These are phyloP conservation scores for Rhizophagus sp. DNA, from an alignment of 192 early-diverging fungal genomes.

Conservation along the genomic window DNA sequence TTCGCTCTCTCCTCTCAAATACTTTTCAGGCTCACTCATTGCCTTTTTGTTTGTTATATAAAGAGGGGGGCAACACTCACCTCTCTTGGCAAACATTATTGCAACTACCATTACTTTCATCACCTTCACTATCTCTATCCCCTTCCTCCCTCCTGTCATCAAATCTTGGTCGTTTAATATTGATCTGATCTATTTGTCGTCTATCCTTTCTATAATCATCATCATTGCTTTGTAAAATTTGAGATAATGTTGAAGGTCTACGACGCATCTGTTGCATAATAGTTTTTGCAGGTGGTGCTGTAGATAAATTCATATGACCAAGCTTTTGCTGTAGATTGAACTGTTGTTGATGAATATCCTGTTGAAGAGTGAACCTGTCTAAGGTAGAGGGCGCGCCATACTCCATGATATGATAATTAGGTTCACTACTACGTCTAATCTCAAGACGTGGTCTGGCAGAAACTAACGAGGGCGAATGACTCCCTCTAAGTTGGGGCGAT, in stretches of 20 bases:
- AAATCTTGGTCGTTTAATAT: neutral
- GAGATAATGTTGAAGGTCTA: neutral
- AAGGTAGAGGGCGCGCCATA: neutral
- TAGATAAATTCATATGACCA: neutral
- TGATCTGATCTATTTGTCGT: neutral
- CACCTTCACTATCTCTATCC: constrained; percentile 14
- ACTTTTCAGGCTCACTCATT: neutral
- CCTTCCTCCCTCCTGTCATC: constrained; percentile 17
- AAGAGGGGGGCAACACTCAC: constrained; percentile 4
- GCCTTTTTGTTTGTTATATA: neutral
- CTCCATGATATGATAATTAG: neutral
- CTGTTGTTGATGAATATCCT: neutral
- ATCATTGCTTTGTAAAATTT: constrained; percentile 4
- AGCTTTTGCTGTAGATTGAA: neutral
- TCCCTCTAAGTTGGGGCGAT: neutral
- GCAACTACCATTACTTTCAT: constrained; percentile 14
- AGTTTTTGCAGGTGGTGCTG: neutral
- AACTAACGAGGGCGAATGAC: neutral
- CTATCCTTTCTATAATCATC: constrained; percentile 9
- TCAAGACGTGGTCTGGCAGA: neutral
- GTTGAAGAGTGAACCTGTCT: neutral
- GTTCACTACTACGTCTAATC: constrained; percentile 10
- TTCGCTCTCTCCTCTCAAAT: neutral
- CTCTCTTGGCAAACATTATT: constrained; percentile 18
- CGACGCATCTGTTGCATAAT: neutral